Percentiles rank a stretch among this genome's conserved stretches.
phyloP scores from a whole-genome alignment of 345 rosid species.

The Barbarea vulgaris region DNA sequence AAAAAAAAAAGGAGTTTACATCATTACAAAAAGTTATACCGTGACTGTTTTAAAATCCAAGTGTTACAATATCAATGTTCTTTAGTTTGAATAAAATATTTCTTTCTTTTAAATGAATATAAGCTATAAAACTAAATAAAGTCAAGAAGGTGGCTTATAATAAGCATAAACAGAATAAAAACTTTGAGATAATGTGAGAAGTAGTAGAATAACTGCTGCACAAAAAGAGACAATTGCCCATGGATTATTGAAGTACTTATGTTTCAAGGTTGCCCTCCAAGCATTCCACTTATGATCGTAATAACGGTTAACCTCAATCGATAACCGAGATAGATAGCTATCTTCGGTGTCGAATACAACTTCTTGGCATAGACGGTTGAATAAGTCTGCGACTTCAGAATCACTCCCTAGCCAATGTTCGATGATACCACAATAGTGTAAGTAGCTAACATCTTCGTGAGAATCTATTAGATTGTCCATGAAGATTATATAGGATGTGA shows the following conservation, averaged over 20 bases:
- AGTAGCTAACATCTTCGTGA: constrained; percentile 72
- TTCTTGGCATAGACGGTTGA: constrained; percentile 84
- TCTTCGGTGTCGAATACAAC: constrained; percentile 77
- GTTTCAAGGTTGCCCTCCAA: constrained; percentile 78
- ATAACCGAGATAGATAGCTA: constrained; percentile 66
- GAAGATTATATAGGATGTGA: constrained; percentile 81
- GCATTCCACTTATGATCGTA: constrained; percentile 84
- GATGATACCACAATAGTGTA: constrained; percentile 70
- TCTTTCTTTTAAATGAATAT: neutral
- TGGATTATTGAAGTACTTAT: constrained; percentile 77
- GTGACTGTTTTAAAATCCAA: neutral
- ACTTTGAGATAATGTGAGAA: constrained; percentile 78
- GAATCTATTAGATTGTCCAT: constrained; percentile 93
- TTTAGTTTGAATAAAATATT: neutral
- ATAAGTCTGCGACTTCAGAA: constrained; percentile 79
- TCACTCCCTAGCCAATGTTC: constrained; percentile 96
- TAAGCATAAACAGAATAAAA: constrained; percentile 70
- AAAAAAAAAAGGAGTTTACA: neutral
- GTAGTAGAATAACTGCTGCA: constrained; percentile 65
- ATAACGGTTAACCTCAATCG: constrained; percentile 63
- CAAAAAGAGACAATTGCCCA: constrained; percentile 78
- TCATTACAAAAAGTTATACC: neutral
- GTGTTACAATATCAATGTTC: neutral
- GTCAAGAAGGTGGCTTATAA: constrained; percentile 56
- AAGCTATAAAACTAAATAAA: neutral